These are phyloP conservation scores for Cercospora zeae-maydis DNA, from an alignment of 2,329 filamentous ascomycete species.

Conservation along the genomic window DNA sequence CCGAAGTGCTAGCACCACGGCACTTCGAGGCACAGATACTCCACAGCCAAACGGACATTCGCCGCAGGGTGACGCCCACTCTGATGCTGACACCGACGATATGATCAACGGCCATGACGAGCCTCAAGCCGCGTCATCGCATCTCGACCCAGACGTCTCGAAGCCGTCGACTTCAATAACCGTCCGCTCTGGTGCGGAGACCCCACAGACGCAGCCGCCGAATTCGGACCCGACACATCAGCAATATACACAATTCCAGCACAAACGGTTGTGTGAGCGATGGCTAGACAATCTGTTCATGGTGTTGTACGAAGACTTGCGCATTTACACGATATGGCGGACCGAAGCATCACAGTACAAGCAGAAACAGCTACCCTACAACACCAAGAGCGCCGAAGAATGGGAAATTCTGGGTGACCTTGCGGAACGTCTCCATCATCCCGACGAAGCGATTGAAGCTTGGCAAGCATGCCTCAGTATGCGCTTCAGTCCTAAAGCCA, in stretches of 20 bases:
- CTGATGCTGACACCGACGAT: conserved; percentile 35
- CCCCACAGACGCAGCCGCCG: conserved; percentile 31
- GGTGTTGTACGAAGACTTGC: conserved; percentile 96
- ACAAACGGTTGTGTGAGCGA: conserved; percentile 93
- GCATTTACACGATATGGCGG: conserved; percentile 98
- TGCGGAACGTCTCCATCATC: conserved; percentile 87
- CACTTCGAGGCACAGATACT: conserved; percentile 65
- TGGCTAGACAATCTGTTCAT: conserved; percentile 99
- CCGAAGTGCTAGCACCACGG: conserved; percentile 75
- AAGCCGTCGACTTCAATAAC: conserved; percentile 37
- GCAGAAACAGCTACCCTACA: conserved; percentile 90
- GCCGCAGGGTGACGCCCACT: conserved; percentile 38
- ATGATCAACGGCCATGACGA: conserved; percentile 31
- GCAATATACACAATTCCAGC: conserved; percentile 85
- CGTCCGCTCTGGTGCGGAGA: conserved; percentile 32
- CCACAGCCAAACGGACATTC: conserved; percentile 45
- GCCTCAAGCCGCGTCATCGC: conserved; percentile 30
- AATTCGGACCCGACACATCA: conserved; percentile 60
- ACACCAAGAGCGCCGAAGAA: conserved; percentile 84
- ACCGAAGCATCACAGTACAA: conserved; percentile 96
- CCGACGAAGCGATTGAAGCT: conserved; percentile 86
- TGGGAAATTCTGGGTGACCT: conserved; percentile 97
- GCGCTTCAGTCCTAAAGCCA: conserved; percentile 88
- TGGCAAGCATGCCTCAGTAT: conserved; percentile 83
- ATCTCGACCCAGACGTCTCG: conserved; percentile 36